Percentiles rank a stretch among this genome's conserved stretches.
Evolutionary conservation across 2,329 filamentous ascomycete genomes (phyloP).

Genomic region (Thermothelomyces thermophilus): DNA sequence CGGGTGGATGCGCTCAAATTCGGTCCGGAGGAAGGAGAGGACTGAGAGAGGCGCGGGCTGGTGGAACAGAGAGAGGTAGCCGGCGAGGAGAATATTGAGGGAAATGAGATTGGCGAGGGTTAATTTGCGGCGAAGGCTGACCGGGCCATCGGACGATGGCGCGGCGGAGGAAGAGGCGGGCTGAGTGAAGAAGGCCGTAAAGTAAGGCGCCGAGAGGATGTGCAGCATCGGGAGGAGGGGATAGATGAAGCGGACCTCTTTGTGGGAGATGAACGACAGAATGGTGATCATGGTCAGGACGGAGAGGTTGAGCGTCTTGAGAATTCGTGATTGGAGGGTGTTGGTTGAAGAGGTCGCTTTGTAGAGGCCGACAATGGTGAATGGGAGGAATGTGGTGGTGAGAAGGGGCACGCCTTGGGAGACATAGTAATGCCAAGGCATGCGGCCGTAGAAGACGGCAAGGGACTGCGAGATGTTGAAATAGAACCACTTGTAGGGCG

Average conservation of each 20-base stretch:
- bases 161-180: slow-evolving; percentile 22
- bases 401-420: slow-evolving; percentile 84
- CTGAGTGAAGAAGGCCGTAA: slow-evolving; percentile 57
- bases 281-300: slow-evolving; percentile 52
- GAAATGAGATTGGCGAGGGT: slow-evolving; percentile 54
- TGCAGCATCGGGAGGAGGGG: slow-evolving; percentile 84
- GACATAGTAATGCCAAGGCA: slow-evolving; percentile 88
- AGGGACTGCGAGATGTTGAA: slow-evolving; percentile 87
- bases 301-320: slow-evolving; percentile 50
- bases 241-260: slow-evolving; percentile 96
- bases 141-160: slow-evolving; percentile 23
- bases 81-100: slow-evolving; percentile 63
- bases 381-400: slow-evolving; percentile 76
- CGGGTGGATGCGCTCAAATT: slow-evolving; percentile 57
- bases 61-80: slow-evolving; percentile 70
- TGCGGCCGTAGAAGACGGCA: slow-evolving; percentile 86
- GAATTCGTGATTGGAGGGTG: slow-evolving; percentile 36
- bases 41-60: slow-evolving; percentile 74
- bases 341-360: slow-evolving; percentile 35
- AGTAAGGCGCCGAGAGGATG: slow-evolving; percentile 64
- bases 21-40: slow-evolving; percentile 64
- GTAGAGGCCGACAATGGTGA: slow-evolving; percentile 60
- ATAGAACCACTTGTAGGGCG: slow-evolving; percentile 77
- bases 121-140: slow-evolving; percentile 42
- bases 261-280: slow-evolving; percentile 81